Base-by-base conservation (phyloP, 208 protist genomes). In the Leishmania martiniquensis region DNA sequence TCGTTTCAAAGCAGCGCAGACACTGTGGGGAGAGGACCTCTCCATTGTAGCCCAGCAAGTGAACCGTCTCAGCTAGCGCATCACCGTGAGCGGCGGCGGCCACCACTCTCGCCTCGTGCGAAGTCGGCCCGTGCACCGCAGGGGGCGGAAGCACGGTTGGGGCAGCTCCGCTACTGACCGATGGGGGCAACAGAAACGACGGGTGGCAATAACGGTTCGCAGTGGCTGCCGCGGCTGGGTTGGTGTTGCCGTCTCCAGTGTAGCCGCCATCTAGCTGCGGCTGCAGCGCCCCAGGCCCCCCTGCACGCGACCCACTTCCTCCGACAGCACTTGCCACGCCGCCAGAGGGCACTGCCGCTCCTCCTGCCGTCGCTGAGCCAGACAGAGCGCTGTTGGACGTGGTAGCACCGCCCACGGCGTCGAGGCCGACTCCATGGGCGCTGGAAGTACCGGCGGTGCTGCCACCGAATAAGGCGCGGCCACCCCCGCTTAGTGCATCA, bases 401-500 rank as follows among this genome's bases (percentile, higher is more conserved):
- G 20, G 60, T 22, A 12, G 20, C n/a, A n/a, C 29, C 39, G 34
- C 72, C 75, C 7, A 62, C 20, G 6, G 67, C 12, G 37, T 72
- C 49, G 22, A 51, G 0, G 34, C 47, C 54, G 6, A 52, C 75
- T 17, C 54, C 66, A 66, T 15, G 9, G 17, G 10, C 60, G 29
- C 54, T 54, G 42, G 4, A 17, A 22, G 39, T 37, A 54, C 34
- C 12, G 22, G 66, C 34, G 22, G 57, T 44, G 25, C 77, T 69
- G 10, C 60, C 55, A 45, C 66, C 71, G 42, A 84, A 47, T 55
- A 76, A 32, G 32, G 75, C 68, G 22, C 80, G 80, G 15, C 77
- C 60, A 25, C 72, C 47, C 32, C 77, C 62, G 72, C 74, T 76
- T 32, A 96, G 72, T 54, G 92, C 89, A 65, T 97, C 93, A 75